phyloP scores from a whole-genome alignment of 441 rosid genomes.

The Gossypium trilobum region DNA sequence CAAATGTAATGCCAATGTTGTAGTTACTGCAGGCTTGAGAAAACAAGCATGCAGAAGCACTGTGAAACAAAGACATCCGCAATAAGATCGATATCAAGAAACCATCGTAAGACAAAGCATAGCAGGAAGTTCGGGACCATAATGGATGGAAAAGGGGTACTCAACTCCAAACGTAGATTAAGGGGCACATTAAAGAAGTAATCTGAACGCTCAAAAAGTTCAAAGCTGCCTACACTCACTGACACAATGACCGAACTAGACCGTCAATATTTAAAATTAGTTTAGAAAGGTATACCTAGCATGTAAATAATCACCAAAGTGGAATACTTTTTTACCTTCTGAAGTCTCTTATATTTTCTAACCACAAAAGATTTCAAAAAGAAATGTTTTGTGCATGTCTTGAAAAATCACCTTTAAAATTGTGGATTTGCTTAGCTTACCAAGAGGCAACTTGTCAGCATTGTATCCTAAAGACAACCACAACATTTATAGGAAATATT shows the following conservation, averaged over 20 bases:
- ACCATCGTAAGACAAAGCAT: background rate
- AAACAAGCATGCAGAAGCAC: constrained; percentile 1
- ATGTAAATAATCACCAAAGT: background rate
- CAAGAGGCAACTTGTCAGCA: constrained; percentile 88
- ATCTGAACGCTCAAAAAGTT: background rate
- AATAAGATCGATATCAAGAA: background rate
- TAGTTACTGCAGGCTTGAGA: background rate
- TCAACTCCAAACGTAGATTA: background rate
- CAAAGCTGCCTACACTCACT: background rate
- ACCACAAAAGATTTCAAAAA: background rate
- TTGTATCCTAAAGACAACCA: constrained; percentile 54
- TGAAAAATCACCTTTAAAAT: constrained; percentile 48
- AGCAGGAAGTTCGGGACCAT: background rate
- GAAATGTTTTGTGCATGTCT: background rate
- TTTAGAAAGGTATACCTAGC: background rate
- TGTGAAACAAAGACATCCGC: background rate
- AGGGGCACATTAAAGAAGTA: background rate
- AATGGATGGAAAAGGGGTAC: background rate
- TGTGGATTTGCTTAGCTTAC: constrained; percentile 79
- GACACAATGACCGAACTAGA: background rate
- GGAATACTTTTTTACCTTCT: background rate
- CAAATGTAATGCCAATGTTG: background rate
- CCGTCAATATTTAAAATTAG: background rate
- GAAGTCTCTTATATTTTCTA: background rate
- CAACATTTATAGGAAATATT: constrained; percentile 1